phyloP scores from a whole-genome alignment of 2,329 filamentous ascomycete genomes.

The Chrysosporium queenslandicum region DNA sequence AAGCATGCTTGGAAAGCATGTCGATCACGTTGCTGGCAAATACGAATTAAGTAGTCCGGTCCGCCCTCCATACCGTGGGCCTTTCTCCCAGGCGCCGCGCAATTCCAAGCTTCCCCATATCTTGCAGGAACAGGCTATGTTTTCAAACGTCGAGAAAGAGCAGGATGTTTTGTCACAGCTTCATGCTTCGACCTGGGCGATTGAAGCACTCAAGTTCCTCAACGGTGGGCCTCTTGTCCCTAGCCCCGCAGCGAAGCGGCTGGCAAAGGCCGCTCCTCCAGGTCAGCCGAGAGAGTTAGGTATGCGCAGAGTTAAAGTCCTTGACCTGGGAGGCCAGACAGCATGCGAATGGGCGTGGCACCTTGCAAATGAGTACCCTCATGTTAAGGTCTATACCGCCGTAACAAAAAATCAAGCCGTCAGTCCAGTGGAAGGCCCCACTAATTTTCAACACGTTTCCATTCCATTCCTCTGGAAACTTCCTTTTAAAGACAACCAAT shows the following conservation, averaged over 20 bases:
- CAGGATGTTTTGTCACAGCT: constrained; percentile 66
- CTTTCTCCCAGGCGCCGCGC: constrained; percentile 61
- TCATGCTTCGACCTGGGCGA: constrained; percentile 49
- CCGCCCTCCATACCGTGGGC: constrained; percentile 59
- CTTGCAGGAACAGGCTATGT: constrained; percentile 39
- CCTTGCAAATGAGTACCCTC: constrained; percentile 73
- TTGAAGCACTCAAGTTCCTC: constrained; percentile 52
- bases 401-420: constrained; percentile 64
- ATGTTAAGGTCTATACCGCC: constrained; percentile 79
- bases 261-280: constrained; percentile 25
- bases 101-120: constrained; percentile 56
- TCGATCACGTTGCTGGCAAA: constrained; percentile 73
- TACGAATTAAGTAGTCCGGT: constrained; percentile 65
- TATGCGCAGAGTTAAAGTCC: constrained; percentile 51
- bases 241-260: constrained; percentile 39
- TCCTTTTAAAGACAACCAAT: constrained; percentile 75
- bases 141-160: constrained; percentile 56
- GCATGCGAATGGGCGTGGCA: constrained; percentile 96
- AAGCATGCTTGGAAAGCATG: constrained; percentile 60
- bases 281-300: constrained; percentile 23
- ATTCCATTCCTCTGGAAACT: constrained; percentile 68
- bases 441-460: constrained; percentile 75
- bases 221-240: constrained; percentile 52
- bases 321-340: constrained; percentile 77
- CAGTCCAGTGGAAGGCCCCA: constrained; percentile 67